These are phyloP conservation scores for Fusarium albosuccineum DNA, from an alignment of 2,329 filamentous ascomycete genomes.

Conservation along the genomic window DNA sequence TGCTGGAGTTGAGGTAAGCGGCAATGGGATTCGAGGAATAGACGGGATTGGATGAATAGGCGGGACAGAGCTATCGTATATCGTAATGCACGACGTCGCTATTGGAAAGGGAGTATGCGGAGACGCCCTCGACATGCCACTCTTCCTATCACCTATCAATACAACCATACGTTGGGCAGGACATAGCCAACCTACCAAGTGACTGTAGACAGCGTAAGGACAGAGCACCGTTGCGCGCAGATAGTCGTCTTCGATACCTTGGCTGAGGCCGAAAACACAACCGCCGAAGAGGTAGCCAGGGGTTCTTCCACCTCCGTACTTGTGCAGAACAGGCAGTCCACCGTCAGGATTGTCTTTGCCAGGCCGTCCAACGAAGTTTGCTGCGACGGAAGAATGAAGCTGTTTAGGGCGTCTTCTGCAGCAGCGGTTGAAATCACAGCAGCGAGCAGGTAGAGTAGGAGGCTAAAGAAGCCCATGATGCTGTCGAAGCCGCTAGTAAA, in stretches of 20 bases:
- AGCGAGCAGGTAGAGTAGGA: conserved; percentile 30
- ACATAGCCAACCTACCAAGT: conserved; percentile 25
- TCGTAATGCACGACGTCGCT: conserved; percentile 39
- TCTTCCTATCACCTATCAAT: conserved; percentile 24
- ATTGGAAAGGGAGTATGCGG: conserved; percentile 19
- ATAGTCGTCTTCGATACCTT: conserved; percentile 32
- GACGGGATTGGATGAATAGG: neutral
- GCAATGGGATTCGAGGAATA: too few species aligned
- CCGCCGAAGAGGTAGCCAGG: neutral
- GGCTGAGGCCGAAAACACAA: conserved; percentile 3
- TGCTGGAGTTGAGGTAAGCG: neutral
- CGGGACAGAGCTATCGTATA: conserved; percentile 24
- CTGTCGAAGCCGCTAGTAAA: conserved; percentile 23
- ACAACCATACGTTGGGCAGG: neutral
- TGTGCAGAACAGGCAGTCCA: conserved; percentile 38
- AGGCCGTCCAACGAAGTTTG: conserved; percentile 13
- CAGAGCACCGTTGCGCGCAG: conserved; percentile 37
- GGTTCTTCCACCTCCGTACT: conserved; percentile 11
- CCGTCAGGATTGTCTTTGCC: conserved; percentile 24
- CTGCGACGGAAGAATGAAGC: conserved; percentile 10
- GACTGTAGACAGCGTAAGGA: conserved; percentile 39
- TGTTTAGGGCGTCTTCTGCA: conserved; percentile 3
- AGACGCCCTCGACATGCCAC: conserved; percentile 20
- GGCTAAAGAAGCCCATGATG: conserved; percentile 37
- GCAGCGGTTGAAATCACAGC: conserved; percentile 9